Base-by-base conservation (phyloP, 495 filamentous ascomycete species). In the Xylaria sp. region DNA sequence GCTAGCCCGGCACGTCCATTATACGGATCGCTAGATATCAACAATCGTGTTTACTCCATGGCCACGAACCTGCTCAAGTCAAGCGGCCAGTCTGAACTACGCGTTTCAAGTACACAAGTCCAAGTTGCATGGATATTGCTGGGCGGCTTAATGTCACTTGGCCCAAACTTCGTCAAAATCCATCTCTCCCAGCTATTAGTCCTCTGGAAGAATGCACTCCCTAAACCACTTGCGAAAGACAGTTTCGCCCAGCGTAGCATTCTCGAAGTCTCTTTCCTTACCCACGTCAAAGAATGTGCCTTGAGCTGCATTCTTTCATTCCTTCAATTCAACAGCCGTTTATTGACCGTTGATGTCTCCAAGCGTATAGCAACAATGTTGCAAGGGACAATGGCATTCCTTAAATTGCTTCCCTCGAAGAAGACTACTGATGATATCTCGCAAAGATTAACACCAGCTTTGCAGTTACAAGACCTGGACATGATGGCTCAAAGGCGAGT, bases 91-190 rank as follows among this genome's bases (percentile, higher is more conserved):
- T 95, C 93, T 14, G 95, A 99, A 73, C 86, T 99, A 66, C 91
- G 97, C 55, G 90, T 95, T 58, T 95, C 95, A 21, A 92, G 92
- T 74, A 97, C 93, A 19, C 96, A 99, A 77, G 94, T 99, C 44
- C 96, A 99, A 74, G 94, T 98, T 6, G 95, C 96, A 24, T 99
- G 96, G 96, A 97, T 97, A 53, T 81, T 99, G 64, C 97, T 99
- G 68, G 96, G 96, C 43, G 96, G 96, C 0, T 82, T 99, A 31
- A 98, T 98, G 97, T 93, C 95, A 8, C 85, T 98, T 2, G 96
- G 96, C 0, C 97, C 97, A 6, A 98, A 97, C 78, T 99, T 99
- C 78, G 95, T 98, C 80, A 99, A 99, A 81, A 98, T 97, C 50
- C 96, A 98, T 82, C 86, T 99, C 24, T 95, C 95, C 3, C 96